phyloP scores from a whole-genome alignment of 768 basidiomycete species.

The Hebeloma cylindrosporum region DNA sequence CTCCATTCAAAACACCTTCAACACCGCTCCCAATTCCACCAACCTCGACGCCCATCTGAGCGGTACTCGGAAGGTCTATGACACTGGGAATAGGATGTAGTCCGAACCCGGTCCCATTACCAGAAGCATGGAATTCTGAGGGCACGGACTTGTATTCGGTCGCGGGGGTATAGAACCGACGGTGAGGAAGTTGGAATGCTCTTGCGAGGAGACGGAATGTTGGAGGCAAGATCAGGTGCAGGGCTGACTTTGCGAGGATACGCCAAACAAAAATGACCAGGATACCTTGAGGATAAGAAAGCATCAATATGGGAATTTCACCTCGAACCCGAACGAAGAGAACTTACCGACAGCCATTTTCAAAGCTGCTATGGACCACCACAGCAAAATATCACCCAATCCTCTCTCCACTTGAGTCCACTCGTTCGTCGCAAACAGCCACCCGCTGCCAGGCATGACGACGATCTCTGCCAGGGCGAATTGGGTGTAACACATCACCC shows the following conservation, averaged over 20 bases:
- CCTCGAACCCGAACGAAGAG: neutral
- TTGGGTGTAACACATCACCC: constrained; percentile 54
- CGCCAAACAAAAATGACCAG: constrained; percentile 85
- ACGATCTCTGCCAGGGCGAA: constrained; percentile 21
- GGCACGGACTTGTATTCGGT: constrained; percentile 82
- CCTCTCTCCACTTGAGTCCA: constrained; percentile 39
- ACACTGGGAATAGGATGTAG: constrained; percentile 81
- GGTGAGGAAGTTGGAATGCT: constrained; percentile 70
- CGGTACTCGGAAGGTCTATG: constrained; percentile 68
- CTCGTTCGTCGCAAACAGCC: constrained; percentile 29
- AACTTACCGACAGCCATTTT: constrained; percentile 48
- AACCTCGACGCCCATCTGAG: constrained; percentile 43
- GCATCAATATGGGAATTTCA: neutral
- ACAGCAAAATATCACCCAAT: constrained; percentile 40
- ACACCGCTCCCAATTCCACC: constrained; percentile 45
- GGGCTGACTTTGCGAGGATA: constrained; percentile 73
- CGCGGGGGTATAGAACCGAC: constrained; percentile 88
- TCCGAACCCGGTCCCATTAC: constrained; percentile 39
- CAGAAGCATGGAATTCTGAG: constrained; percentile 43
- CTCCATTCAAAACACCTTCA: constrained; percentile 30
- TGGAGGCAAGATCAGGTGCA: constrained; percentile 79
- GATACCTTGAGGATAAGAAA: constrained; percentile 49
- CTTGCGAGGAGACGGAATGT: constrained; percentile 75
- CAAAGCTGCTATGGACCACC: constrained; percentile 46
- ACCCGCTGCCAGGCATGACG: constrained; percentile 62